phyloP scores from a whole-genome alignment of 345 rosid species.

The Raphanus sativus region DNA sequence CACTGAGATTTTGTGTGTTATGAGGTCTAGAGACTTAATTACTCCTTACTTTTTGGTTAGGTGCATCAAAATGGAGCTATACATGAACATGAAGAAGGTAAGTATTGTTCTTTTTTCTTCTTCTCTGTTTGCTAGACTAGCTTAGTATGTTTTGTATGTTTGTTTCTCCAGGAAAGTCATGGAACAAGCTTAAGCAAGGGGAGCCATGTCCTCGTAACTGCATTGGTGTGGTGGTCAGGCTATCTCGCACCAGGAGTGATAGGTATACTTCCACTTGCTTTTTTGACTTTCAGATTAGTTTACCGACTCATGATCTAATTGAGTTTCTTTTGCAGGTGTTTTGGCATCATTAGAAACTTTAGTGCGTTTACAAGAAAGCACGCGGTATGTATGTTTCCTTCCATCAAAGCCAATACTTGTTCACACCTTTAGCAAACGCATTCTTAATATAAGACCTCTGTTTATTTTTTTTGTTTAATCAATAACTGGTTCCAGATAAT shows the following conservation, averaged over 20 bases:
- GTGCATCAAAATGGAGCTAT: conserved; percentile 61
- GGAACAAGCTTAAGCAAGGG: conserved; percentile 37
- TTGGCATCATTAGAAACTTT: conserved; percentile 71
- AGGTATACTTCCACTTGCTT: conserved; percentile 42
- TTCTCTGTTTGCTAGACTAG: neutral
- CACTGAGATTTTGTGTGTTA: neutral
- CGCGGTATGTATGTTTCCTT: conserved; percentile 61
- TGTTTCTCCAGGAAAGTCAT: conserved; percentile 52
- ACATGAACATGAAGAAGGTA: conserved; percentile 51
- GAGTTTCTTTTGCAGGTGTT: conserved; percentile 47
- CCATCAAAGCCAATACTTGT: conserved; percentile 1
- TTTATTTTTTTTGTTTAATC: neutral
- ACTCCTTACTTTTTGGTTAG: conserved; percentile 40
- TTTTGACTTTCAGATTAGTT: neutral
- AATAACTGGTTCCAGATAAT: conserved; percentile 51
- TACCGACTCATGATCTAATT: neutral
- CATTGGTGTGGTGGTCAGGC: conserved; percentile 70
- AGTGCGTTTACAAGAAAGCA: conserved; percentile 70
- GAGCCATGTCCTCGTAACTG: conserved; percentile 52
- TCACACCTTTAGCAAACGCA: neutral
- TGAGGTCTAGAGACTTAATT: conserved; percentile 33
- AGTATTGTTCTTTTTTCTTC: neutral
- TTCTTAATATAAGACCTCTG: neutral
- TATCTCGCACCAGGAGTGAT: conserved; percentile 51
- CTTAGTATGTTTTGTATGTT: neutral